These are phyloP conservation scores for Taiozyma sp. DNA, from an alignment of 1,139 yeast genomes.

Conservation along the genomic window DNA sequence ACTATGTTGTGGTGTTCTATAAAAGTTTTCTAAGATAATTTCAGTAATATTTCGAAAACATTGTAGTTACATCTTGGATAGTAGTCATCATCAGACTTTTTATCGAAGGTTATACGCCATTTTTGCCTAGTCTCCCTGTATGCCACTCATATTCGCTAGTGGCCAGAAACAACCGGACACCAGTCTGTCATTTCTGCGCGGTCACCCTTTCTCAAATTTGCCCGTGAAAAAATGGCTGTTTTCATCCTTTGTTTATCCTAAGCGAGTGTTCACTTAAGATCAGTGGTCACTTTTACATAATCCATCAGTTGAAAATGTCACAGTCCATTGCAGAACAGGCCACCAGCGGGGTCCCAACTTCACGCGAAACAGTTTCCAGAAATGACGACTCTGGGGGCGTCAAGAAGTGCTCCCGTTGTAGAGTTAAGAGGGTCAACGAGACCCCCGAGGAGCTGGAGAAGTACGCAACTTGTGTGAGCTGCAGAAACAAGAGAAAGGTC, in stretches of 20 bases:
- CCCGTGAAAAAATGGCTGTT: constrained; percentile 8
- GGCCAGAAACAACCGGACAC: neutral
- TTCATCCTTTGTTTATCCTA: neutral
- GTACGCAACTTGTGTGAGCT: constrained; percentile 35
- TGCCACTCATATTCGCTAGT: too few species aligned
- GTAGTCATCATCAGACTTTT: too few species aligned
- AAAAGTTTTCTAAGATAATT: too few species aligned
- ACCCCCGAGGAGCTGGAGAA: constrained; percentile 27
- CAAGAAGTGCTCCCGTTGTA: constrained; percentile 37
- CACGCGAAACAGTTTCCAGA: neutral
- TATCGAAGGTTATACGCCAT: too few species aligned
- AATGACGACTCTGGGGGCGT: constrained; percentile 2
- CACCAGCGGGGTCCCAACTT: neutral
- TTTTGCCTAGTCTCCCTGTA: too few species aligned
- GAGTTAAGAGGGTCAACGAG: constrained; percentile 33
- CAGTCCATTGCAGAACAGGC: neutral
- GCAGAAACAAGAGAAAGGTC: constrained; percentile 35
- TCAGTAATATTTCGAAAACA: neutral
- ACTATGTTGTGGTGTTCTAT: too few species aligned
- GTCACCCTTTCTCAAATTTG: constrained; percentile 4
- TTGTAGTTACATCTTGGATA: too few species aligned
- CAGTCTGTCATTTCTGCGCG: neutral
- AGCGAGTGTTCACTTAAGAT: neutral
- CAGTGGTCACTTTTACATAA: neutral
- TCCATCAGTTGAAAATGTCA: neutral